Evolutionary conservation across 768 basidiomycete genomes (phyloP).

Genomic region (Boletellus ananiceps): DNA sequence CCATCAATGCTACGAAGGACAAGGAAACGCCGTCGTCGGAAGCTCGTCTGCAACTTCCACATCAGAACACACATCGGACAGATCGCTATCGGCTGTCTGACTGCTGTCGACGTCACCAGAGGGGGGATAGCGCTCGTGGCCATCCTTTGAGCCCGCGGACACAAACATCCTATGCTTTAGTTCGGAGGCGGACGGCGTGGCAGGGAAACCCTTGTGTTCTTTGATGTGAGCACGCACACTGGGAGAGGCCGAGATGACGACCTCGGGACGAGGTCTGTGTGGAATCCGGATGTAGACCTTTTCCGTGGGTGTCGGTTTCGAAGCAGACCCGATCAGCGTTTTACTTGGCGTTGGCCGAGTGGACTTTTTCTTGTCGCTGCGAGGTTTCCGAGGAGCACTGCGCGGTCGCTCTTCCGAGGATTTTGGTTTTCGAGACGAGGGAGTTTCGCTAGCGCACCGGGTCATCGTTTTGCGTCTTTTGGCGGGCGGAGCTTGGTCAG

Average conservation of each 20-base stretch:
- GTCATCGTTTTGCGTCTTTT: slow-evolving; percentile 24
- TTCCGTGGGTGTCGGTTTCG: slow-evolving; percentile 20
- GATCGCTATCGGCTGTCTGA: slow-evolving; percentile 18
- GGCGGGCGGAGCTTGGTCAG: slow-evolving; percentile 16
- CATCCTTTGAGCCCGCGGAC: slow-evolving; percentile 16
- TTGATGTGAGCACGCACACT: slow-evolving; percentile 7
- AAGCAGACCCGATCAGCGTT: slow-evolving; percentile 10
- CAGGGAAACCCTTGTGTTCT: slow-evolving; percentile 12
- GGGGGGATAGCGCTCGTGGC: slow-evolving; percentile 17
- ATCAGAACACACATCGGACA: slow-evolving; percentile 25
- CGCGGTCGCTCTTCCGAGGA: slow-evolving; percentile 18
- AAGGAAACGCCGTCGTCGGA: slow-evolving; percentile 13
- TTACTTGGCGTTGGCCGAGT: slow-evolving; percentile 16
- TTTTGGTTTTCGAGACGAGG: slow-evolving; percentile 21
- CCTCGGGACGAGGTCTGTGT: slow-evolving; percentile 13
- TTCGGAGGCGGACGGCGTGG: slow-evolving; percentile 21
- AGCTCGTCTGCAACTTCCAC: slow-evolving; percentile 24
- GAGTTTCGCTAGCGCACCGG: slow-evolving; percentile 9
- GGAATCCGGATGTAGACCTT: slow-evolving; percentile 27
- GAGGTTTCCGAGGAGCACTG: slow-evolving; percentile 31
- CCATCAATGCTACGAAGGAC: slow-evolving; percentile 14
- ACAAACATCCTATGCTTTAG: slow-evolving; percentile 18
- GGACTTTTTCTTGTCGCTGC: slow-evolving; percentile 14
- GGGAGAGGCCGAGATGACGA: slow-evolving; percentile 16
- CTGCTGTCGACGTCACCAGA: slow-evolving; percentile 23